Evolutionary conservation across 495 filamentous ascomycete species (phyloP), one percentile per base, ranked within the genome.

Genomic region (Trichoderma gamsii): DNA sequence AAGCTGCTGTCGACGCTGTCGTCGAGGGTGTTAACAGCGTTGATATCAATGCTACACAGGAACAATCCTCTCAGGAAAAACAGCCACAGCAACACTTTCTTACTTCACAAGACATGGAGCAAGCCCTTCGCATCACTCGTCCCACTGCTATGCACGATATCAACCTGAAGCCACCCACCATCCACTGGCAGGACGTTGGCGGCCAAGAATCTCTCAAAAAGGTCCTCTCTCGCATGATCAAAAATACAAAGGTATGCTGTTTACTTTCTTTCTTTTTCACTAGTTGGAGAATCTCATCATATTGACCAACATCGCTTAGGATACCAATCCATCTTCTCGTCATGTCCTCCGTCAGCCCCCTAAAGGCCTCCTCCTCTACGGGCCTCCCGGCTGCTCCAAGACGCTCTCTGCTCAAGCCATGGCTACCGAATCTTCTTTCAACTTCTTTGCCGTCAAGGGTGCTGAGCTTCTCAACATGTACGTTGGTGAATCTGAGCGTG

Each of bases 391-490:
- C 21, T 99, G 95, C 75, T 96, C 93, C 59, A 99, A 99, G 77
- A 99, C 95, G 21, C 85, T 99, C 76, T 90, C 88, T 0, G 95
- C 95, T 0, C 92, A 96, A 73, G 95, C 95, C 51, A 86, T 97
- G 74, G 95, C 95, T 7, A 97, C 92, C 32, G 93, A 96, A 75
- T 89, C 90, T 25, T 91, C 92, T 3, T 85, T 96, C 71, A 99
- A 97, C 74, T 99, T 98, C 76, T 85, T 99, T 77, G 90, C 93
- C 27, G 91, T 99, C 44, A 97, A 96, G 79, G 95, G 95, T n/a
- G 91, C 92, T 41, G 95, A 99, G 76, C 85, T 99, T 3, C 85
- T 97, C 67, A 96, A 89, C 78, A 97, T 96, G 92, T 99, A 97
- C 78, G 93, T 99, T 27, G 95, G 95, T 66, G 95, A 99, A 78